phyloP scores from a whole-genome alignment of 257 asterid genomes.

The Solanum medicagineum region DNA sequence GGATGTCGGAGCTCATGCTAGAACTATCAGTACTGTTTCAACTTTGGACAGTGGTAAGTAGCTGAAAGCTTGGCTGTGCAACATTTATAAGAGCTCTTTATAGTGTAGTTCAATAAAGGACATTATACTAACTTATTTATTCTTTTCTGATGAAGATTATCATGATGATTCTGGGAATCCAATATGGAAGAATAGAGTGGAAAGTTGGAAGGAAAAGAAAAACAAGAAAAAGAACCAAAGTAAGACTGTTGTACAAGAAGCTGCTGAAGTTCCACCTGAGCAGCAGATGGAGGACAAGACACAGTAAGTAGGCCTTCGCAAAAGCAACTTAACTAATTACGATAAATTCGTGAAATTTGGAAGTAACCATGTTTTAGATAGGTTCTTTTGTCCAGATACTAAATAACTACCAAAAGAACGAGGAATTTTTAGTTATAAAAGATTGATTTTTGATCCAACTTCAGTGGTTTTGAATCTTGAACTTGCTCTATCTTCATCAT shows the following conservation, averaged over 20 bases:
- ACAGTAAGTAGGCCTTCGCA: slow-evolving; percentile 33
- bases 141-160: slow-evolving; percentile 32
- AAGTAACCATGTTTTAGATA: not conserved
- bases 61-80: not conserved
- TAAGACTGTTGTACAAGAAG: slow-evolving; percentile 38
- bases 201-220: slow-evolving; percentile 97
- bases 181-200: slow-evolving; percentile 95
- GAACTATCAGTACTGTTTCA: slow-evolving; percentile 78
- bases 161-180: slow-evolving; percentile 81
- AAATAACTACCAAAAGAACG: not conserved
- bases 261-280: slow-evolving; percentile 39
- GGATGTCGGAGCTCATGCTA: slow-evolving; percentile 87
- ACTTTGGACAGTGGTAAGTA: slow-evolving; percentile 87
- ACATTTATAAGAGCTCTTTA: not conserved
- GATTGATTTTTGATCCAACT: not conserved
- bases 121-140: not conserved
- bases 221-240: slow-evolving; percentile 48
- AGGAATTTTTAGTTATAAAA: not conserved
- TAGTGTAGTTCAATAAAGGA: not conserved
- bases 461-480: not conserved
- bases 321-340: not conserved
- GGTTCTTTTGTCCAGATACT: not conserved
- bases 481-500: not conserved
- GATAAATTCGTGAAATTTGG: not conserved
- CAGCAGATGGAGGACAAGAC: slow-evolving; percentile 75